Evolutionary conservation across 2,329 filamentous ascomycete species (phyloP), one percentile per base, ranked within the genome.

Genomic region (Pseudonectria buxi): DNA sequence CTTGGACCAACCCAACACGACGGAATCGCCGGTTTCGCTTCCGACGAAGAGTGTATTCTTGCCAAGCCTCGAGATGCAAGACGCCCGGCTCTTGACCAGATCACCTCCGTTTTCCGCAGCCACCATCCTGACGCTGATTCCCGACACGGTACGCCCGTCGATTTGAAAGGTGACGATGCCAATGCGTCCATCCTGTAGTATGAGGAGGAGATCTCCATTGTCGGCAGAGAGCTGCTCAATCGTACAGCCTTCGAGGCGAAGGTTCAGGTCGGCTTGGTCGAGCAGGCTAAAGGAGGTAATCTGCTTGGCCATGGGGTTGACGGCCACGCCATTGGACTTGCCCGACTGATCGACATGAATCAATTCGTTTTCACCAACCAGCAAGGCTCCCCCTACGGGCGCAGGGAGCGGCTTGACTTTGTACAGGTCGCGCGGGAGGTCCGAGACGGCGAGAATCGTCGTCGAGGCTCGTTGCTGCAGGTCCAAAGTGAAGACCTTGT

Each of bases 291-390:
- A 96, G 1, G 83, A 76, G 3, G 90, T 95, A 44, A 78, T 77
- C 42, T 85, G 77, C 57, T 81, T 86, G 4, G 89, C 83, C 63
- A 95, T 94, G 24, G 86, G 76, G 54, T 98, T 98, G 45, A 98
- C 86, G 4, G 84, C 90, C 39, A 96, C 83, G 3, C 88, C 90
- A 53, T 87, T 95, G 10, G 88, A 77, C 59, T 94, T 95, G 22
- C 92, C 92, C 10, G 87, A 87, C 68, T 98, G 92, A 55, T 96
- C 90, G 46, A 98, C 80, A 58, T 98, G 92, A 41, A 98, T 85
- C 43, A 98, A 63, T 56, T 95, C 88, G 56, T 98, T 96, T 31
- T 76, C 73, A 18, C 92, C 94, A 14, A 96, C 67, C 12, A 98
- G 72, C 12, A 98, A 67, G 26, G 88, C 86, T 28, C 92, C 92